Evolutionary conservation across 345 rosid genomes (phyloP), one percentile per base, ranked within the genome.

Genomic region (Nasturtium officinale): DNA sequence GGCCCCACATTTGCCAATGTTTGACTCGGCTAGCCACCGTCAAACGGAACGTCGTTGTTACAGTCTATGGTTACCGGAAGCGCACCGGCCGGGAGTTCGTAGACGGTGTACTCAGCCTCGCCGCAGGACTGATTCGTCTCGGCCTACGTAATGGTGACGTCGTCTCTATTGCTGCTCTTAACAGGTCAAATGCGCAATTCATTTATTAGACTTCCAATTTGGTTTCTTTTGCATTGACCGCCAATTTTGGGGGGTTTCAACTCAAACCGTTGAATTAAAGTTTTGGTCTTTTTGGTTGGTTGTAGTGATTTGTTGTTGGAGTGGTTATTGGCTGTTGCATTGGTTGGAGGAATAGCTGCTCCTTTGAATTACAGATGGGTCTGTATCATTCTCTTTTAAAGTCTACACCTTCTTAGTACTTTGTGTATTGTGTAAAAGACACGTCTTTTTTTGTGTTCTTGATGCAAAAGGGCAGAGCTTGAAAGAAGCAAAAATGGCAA

Each of bases 361-460:
- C 96, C 97, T 72, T 75, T 93, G 75, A 90, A 93, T 76, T 90
- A 93, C 79, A 80, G 96, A 86, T 90, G 96, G 97, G 96, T 92
- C 33, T 81, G 96, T 79, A 28, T 60, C 50, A 42, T 1, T 42
- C 50, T n/a, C 17, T 35, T 46, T 33, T 40, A 6, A 15, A 6
- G 35, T 28, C 59, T 9, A 53, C 18, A 0, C n/a, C 9, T 40
- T 52, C 2, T 54, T 40, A 2, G 2, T 55, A 51, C 17, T 20
- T 37, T 52, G 30, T 52, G 9, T 61, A 13, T 51, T 53, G 10
- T 30, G n/a, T 20, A 10, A 52, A 63, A 50, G 26, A 67, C 42
- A 20, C 28, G 18, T 37, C 6, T 13, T 13, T 3, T 30, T 55
- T 13, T 28, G 53, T 18, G 45, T 50, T 67, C 15, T 50, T 61